Evolutionary conservation across 768 basidiomycete genomes (phyloP).

Genomic region (Botryobasidium botryosum): DNA sequence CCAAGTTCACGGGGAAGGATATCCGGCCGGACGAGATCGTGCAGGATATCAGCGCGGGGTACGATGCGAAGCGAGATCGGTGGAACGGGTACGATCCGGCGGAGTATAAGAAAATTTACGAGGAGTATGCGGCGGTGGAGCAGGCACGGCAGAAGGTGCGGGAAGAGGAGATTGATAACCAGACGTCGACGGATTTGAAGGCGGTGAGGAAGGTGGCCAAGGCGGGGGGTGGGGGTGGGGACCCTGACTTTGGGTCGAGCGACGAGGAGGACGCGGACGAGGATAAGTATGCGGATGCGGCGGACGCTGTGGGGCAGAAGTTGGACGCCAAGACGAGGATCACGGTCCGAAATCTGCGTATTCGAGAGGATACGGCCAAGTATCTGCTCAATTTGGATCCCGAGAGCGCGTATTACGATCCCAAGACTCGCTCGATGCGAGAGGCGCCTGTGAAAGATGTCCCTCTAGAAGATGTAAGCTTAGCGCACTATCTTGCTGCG

Average conservation of each 20-base stretch:
- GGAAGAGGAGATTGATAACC: constrained; percentile 97
- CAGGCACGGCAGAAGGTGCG: constrained; percentile 75
- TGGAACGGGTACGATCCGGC: constrained; percentile 97
- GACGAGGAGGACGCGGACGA: constrained; percentile 94
- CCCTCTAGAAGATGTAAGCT: constrained; percentile 70
- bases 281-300: constrained; percentile 96
- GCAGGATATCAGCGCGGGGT: constrained; percentile 59
- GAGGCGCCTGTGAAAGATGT: constrained; percentile 74
- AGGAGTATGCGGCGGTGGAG: constrained; percentile 89
- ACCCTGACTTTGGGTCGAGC: constrained; percentile 90
- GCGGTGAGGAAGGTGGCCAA: constrained; percentile 92
- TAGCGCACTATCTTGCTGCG: neutral
- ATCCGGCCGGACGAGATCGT: constrained; percentile 86
- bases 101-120: constrained; percentile 72
- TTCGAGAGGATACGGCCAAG: constrained; percentile 97
- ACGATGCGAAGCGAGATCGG: constrained; percentile 88
- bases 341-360: constrained; percentile 94
- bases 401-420: constrained; percentile 94
- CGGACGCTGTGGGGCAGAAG: constrained; percentile 96
- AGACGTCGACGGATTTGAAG: constrained; percentile 81
- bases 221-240: constrained; percentile 51
- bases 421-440: constrained; percentile 98
- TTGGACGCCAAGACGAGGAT: constrained; percentile 96
- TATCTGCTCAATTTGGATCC: constrained; percentile 94
- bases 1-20: constrained; percentile 77